These are phyloP conservation scores for Monosporascus sp. DNA, from an alignment of 2,329 filamentous ascomycete species.

Conservation along the genomic window DNA sequence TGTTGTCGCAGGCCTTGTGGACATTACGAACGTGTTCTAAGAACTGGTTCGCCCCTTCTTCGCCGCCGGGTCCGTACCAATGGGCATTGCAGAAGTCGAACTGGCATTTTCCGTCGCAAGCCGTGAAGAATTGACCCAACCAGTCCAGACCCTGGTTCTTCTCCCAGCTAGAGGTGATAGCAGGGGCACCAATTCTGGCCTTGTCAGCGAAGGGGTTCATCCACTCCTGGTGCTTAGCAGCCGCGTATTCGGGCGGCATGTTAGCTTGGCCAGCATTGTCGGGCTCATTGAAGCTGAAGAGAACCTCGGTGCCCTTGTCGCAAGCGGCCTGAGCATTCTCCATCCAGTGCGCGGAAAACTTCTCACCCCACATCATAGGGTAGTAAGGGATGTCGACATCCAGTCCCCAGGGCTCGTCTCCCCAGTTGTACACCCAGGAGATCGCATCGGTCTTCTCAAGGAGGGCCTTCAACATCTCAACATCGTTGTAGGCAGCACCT, in stretches of 20 bases:
- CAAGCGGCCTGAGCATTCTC: constrained; percentile 48
- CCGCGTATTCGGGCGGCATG: constrained; percentile 47
- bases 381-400: constrained; percentile 50
- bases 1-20: constrained; percentile 39
- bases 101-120: constrained; percentile 47
- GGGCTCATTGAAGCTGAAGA: constrained; percentile 70
- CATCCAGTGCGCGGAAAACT: constrained; percentile 46
- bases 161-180: constrained; percentile 56
- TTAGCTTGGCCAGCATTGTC: constrained; percentile 58
- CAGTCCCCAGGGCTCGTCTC: constrained; percentile 25
- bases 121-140: constrained; percentile 47
- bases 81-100: constrained; percentile 59
- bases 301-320: constrained; percentile 45
- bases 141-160: constrained; percentile 50
- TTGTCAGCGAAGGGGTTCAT: constrained; percentile 52
- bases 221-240: constrained; percentile 46
- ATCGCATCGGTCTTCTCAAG: constrained; percentile 17
- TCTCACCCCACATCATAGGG: constrained; percentile 58
- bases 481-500: constrained; percentile 30
- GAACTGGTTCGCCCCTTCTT: constrained; percentile 42
- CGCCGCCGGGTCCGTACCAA: constrained; percentile 52
- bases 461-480: constrained; percentile 21
- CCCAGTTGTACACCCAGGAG: constrained; percentile 31
- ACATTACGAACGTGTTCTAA: constrained; percentile 48
- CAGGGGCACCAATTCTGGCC: constrained; percentile 52